Evolutionary conservation across 495 filamentous ascomycete genomes (phyloP), one percentile per base, ranked within the genome.

Genomic region (Symbiotaphrina buchneri): DNA sequence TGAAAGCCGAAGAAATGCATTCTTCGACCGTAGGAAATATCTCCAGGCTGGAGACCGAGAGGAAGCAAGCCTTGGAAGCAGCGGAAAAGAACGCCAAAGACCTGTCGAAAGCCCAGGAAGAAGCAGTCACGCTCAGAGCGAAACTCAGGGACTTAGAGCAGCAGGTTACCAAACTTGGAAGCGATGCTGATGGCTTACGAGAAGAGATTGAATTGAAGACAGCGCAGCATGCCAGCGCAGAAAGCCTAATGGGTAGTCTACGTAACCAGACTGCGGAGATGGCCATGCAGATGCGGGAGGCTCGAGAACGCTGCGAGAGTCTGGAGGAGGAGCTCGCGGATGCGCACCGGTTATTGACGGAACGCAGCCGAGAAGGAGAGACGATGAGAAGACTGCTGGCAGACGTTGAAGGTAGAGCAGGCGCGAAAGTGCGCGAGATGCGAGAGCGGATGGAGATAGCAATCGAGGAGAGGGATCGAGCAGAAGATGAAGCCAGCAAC

Each of bases 321-420:
- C 52, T 93, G n/a, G 85, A 94, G 40, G 87, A 97, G 53, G 87
- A 95, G 45, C 59, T 94, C 5, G 68, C 68, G 11, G 90, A 97
- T 43, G 70, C 79, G 10, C 83, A 91, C 36, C 65, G 81, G 28
- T 64, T 94, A 30, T 63, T 97, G n/a, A 66, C 59, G 25, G 90
- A 95, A 50, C 71, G 90, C 11, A 85, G 78, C n/a, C 69, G 87
- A 15, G 90, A 97, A 51, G 80, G 70, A 2, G 85, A 97, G 49
- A 94, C 81, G 1, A 94, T 97, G 85, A 66, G 87, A 22, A 61
- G 82, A 16, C 58, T 95, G 28, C 58, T 97, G 5, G 73, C 70
- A 27, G 87, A 95, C 34, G 80, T 81, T 15, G 83, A 94, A 45
- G 61, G 74, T 33, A 63, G 80, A 24, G 63, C 87, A 7, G 83